These are phyloP conservation scores for Magnusiomyces magnusii DNA, from an alignment of 1,139 yeast species.

Conservation along the genomic window DNA sequence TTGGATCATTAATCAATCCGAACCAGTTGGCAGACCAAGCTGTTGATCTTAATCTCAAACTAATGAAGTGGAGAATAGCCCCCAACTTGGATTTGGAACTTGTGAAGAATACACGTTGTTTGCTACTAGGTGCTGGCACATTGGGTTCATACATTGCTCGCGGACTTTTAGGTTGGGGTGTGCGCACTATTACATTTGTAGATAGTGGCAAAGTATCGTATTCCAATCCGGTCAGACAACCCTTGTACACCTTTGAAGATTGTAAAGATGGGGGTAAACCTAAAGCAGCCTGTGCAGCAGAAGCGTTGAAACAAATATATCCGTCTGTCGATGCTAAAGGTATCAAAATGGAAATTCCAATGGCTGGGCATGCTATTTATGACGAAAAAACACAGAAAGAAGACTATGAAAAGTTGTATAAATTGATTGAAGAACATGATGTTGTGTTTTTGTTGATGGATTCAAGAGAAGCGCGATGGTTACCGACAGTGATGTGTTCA, in stretches of 20 bases:
- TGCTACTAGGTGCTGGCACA: slow-evolving; percentile 94
- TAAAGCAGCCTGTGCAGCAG: slow-evolving; percentile 76
- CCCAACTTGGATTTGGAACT: slow-evolving; percentile 68
- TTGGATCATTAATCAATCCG: slow-evolving; percentile 77
- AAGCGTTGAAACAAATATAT: slow-evolving; percentile 57
- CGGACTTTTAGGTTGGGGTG: slow-evolving; percentile 91
- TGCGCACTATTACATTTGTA: slow-evolving; percentile 71
- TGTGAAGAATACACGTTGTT: slow-evolving; percentile 52
- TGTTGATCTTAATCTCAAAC: slow-evolving; percentile 76
- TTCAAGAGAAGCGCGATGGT: slow-evolving; percentile 93
- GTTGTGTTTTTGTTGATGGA: slow-evolving; percentile 78
- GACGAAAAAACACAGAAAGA: slow-evolving; percentile 43
- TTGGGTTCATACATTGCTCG: slow-evolving; percentile 88
- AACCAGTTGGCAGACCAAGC: slow-evolving; percentile 79
- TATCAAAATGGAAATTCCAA: slow-evolving; percentile 65
- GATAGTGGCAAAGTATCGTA: slow-evolving; percentile 85
- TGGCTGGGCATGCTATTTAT: slow-evolving; percentile 85
- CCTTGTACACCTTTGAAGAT: slow-evolving; percentile 70
- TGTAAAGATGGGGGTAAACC: slow-evolving; percentile 62
- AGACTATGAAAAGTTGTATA: slow-evolving; percentile 46
- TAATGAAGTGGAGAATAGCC: slow-evolving; percentile 96
- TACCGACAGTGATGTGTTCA: slow-evolving; percentile 76
- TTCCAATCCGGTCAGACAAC: slow-evolving; percentile 94
- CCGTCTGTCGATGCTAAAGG: slow-evolving; percentile 71
- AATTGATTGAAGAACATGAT: slow-evolving; percentile 63